phyloP scores from a whole-genome alignment of 306 rosid genomes.

The Ormosia emarginata region DNA sequence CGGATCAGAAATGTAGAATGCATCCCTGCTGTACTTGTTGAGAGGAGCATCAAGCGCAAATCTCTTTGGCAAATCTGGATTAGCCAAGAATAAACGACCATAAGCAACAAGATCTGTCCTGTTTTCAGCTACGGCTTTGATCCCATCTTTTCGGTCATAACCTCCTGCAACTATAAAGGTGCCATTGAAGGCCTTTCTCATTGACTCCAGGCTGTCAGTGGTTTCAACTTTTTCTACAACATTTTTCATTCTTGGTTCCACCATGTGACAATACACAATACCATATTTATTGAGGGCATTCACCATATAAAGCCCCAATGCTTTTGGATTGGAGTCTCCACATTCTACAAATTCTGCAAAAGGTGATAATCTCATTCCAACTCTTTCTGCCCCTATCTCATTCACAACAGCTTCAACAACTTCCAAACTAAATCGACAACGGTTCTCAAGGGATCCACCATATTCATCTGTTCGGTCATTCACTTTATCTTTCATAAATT shows the following conservation, averaged over 20 bases:
- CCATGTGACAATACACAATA: slow-evolving; percentile 59
- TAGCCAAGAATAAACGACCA: slow-evolving; percentile 51
- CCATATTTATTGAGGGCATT: slow-evolving; percentile 35
- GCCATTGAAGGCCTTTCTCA: slow-evolving; percentile 52
- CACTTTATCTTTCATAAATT: slow-evolving; percentile 59
- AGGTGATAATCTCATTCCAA: slow-evolving; percentile 64
- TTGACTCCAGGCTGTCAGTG: slow-evolving; percentile 35
- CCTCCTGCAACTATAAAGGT: slow-evolving; percentile 57
- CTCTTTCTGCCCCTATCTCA: slow-evolving; percentile 60
- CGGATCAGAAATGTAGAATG: too few relatives aligned
- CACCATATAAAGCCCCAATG: slow-evolving; percentile 44
- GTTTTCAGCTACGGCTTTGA: slow-evolving; percentile 39
- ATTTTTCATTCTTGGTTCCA: slow-evolving; percentile 49
- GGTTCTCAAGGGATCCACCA: slow-evolving; percentile 70
- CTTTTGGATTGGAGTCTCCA: slow-evolving; percentile 51
- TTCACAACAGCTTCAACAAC: slow-evolving; percentile 46
- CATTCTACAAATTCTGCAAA: slow-evolving; percentile 42
- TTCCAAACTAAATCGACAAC: slow-evolving; percentile 52
- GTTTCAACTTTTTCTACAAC: slow-evolving; percentile 3
- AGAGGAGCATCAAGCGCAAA: too few relatives aligned
- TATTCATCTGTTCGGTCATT: slow-evolving; percentile 63
- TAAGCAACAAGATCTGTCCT: slow-evolving; percentile 41
- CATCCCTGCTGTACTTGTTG: too few relatives aligned
- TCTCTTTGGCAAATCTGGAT: slow-evolving; percentile 44
- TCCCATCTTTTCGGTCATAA: slow-evolving; percentile 46